Evolutionary conservation across 2,329 filamentous ascomycete genomes (phyloP), one percentile per base, ranked within the genome.

Genomic region (Alternaria ventricosa): DNA sequence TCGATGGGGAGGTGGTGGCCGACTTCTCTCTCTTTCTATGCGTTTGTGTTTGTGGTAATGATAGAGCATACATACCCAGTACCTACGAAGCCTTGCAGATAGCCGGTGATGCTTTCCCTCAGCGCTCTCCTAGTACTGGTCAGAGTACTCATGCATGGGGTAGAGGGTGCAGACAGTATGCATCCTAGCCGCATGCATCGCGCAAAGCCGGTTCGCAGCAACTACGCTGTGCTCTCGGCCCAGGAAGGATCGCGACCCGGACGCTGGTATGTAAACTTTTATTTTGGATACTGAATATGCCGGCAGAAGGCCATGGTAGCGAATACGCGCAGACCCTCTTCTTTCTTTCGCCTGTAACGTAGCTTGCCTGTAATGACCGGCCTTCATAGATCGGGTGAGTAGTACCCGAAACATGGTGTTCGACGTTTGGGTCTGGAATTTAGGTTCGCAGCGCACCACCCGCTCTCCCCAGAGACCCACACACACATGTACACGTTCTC

Each of bases 221-320:
- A 59, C 41, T 57, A 57, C 47, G 58, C 55, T 59, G 60, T 60
- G 33, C 49, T 56, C 60, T 61, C 68, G 68, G 68, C 64, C 58
- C 66, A 69, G 44, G 33, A 54, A 33, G 53, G 33, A 36, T 64
- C 58, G 58, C 54, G 65, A 69, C 68, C 66, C 68, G 68, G 68
- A 47, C 60, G 54, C 55, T 67, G 66, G 65, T 68, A 44, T 55
- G 46, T 46, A 41, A 12, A 36, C 33, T 49, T 49, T 51, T 41
- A 41, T 41, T 41, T 22, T 41, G 20, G 41, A 25, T 54, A 30
- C 41, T 60, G 56, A 41, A 28, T 44, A 54, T 70, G 68, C 63
- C 68, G 66, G 66, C 62, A 70, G 56, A 64, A 61, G 54, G 33
- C 55, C 43, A 27, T 54, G 58, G 58, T 50, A 57, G 47, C 41